Conservation (phyloP, 208 protist species). For the Trichomonas gallinae region DNA sequence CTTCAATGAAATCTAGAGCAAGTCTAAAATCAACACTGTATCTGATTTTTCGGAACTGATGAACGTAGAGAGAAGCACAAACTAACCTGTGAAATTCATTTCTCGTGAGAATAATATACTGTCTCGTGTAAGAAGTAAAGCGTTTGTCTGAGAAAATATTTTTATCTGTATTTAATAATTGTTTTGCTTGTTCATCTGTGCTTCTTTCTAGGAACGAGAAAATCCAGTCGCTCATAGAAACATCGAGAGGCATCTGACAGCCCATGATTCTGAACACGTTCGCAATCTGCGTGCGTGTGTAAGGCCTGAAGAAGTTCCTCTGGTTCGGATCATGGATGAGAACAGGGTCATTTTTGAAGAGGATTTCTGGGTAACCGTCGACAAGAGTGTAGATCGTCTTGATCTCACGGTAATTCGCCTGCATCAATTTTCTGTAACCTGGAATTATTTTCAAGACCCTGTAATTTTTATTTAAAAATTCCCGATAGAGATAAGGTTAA, state of each 20-base stretch:
- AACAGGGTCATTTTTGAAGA: neutral
- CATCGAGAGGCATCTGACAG: neutral
- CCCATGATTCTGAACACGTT: neutral
- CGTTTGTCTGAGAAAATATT: neutral
- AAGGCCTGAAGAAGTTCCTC: neutral
- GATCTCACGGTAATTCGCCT: neutral
- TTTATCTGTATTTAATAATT: neutral
- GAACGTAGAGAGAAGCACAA: neutral
- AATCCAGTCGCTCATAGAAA: neutral
- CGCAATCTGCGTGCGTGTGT: neutral
- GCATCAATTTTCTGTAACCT: neutral
- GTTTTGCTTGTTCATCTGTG: neutral
- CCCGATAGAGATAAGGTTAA: too few species aligned
- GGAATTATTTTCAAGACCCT: too few species aligned
- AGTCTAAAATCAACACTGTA: neutral
- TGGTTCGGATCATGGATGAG: neutral
- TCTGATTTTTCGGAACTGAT: neutral
- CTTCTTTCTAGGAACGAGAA: neutral
- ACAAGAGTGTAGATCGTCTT: neutral
- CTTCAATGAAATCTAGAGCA: neutral
- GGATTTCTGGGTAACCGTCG: neutral
- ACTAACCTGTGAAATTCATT: neutral
- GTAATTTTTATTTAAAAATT: too few species aligned
- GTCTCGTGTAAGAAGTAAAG: neutral
- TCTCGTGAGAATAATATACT: neutral